Evolutionary conservation across 306 rosid genomes (phyloP).

Genomic region (Cicer bijugum): DNA sequence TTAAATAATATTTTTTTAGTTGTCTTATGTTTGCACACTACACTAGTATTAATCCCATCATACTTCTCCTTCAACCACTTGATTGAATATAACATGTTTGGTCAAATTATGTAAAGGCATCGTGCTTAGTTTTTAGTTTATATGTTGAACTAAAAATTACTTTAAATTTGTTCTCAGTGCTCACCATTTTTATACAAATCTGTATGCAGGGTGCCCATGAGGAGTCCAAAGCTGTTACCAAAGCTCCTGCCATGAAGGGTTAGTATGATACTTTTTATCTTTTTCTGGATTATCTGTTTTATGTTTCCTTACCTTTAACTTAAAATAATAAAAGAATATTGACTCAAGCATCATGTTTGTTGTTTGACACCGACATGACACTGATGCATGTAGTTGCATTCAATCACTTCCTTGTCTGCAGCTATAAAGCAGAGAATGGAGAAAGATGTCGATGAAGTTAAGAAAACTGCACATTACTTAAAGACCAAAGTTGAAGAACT

Average conservation of each 20-base stretch:
- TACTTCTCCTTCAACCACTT: background rate
- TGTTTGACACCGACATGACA: too few species aligned
- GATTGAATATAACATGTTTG: constrained; percentile 2
- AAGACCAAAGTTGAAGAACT: constrained; percentile 84
- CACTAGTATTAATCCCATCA: background rate
- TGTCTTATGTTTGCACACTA: background rate
- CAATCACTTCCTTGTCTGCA: constrained; percentile 42
- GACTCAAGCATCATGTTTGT: too few species aligned
- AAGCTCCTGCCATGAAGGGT: constrained; percentile 95
- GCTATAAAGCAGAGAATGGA: constrained; percentile 92
- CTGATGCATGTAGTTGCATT: too few species aligned
- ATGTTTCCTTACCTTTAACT: constrained; percentile 8
- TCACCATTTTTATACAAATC: constrained; percentile 36
- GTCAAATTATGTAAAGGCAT: constrained; percentile 10
- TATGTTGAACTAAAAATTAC: constrained; percentile 19
- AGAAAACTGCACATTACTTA: constrained; percentile 67
- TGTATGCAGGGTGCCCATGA: constrained; percentile 70
- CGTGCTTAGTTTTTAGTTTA: constrained; percentile 34
- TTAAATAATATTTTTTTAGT: too few species aligned
- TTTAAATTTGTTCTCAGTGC: constrained; percentile 14
- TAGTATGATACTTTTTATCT: constrained; percentile 43
- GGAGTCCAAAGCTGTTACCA: constrained; percentile 81
- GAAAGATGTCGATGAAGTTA: constrained; percentile 92
- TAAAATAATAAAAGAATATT: too few species aligned
- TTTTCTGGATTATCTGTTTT: constrained; percentile 21